Percentiles rank a stretch among this genome's conserved stretches.
phyloP scores from a whole-genome alignment of 2,329 filamentous ascomycete genomes.

The Triangularia verruculosa region DNA sequence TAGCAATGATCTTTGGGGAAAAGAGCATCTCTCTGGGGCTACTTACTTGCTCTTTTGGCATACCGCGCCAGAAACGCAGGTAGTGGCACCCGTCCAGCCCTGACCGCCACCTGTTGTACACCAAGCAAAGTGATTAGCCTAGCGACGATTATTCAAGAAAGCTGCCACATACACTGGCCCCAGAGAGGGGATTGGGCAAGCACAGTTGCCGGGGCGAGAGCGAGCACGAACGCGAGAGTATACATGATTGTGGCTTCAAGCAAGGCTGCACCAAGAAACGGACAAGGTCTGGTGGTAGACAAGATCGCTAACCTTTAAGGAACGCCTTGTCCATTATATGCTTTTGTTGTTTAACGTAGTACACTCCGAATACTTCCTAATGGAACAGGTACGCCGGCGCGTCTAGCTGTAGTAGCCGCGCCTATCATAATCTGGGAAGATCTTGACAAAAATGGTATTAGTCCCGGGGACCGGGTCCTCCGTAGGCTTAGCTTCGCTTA shows the following conservation, averaged over 20 bases:
- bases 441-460: background rate
- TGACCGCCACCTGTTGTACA: slow-evolving; percentile 14
- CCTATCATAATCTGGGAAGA: background rate
- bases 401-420: background rate
- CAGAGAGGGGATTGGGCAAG: slow-evolving; percentile 18
- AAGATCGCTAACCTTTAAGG: background rate
- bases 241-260: slow-evolving; percentile 16
- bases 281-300: background rate
- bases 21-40: background rate
- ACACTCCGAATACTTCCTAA: background rate
- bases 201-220: slow-evolving; percentile 13
- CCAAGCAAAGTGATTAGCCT: background rate
- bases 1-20: background rate
- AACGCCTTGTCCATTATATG: slow-evolving; percentile 13
- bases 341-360: slow-evolving; percentile 7
- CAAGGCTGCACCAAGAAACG: slow-evolving; percentile 2
- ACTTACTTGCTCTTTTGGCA: slow-evolving; percentile 14
- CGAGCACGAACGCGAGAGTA: slow-evolving; percentile 11
- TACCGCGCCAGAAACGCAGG: slow-evolving; percentile 16
- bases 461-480: background rate
- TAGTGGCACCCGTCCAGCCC: slow-evolving; percentile 13
- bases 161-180: slow-evolving; percentile 16
- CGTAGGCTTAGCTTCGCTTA: background rate
- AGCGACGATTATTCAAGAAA: background rate
- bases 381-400: background rate